Conservation (phyloP, 208 protist species). For the Leishmania braziliensis region DNA sequence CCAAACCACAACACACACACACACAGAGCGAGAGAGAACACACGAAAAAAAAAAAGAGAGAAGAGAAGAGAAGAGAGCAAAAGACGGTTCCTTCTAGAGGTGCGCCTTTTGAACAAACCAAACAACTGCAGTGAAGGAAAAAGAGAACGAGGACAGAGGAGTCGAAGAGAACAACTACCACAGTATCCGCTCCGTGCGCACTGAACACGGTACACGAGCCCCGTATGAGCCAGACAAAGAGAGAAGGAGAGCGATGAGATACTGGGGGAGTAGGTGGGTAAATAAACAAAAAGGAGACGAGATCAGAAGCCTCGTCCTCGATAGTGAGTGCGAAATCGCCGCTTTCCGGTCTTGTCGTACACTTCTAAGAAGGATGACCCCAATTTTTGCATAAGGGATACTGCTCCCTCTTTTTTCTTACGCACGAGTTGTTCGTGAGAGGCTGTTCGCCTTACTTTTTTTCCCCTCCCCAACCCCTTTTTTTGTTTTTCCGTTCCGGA, state of each 20-base stretch:
- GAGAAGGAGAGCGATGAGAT: neutral
- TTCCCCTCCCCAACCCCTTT: neutral
- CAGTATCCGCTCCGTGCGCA: neutral
- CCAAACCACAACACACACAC: neutral
- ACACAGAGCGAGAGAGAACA: too few relatives aligned
- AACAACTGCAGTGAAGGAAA: neutral
- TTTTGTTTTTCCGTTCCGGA: neutral
- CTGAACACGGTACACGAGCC: neutral
- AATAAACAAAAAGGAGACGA: neutral
- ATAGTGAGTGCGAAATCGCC: neutral
- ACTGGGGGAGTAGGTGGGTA: neutral
- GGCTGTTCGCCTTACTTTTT: neutral
- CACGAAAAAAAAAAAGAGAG: neutral
- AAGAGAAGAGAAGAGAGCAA: neutral
- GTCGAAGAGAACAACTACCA: neutral
- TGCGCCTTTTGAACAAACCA: neutral
- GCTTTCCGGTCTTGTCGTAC: neutral
- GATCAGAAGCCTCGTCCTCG: neutral
- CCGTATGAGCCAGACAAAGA: too few relatives aligned
- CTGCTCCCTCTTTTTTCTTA: neutral
- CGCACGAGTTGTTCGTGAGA: neutral
- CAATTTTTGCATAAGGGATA: neutral
- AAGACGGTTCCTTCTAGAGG: neutral
- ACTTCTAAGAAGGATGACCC: neutral
- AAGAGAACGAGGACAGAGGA: neutral